A percentile compares a stretch with the other conserved stretches of the same genome.
These are phyloP conservation scores for Botrytis paeoniae DNA, from an alignment of 2,329 filamentous ascomycete genomes.

Conservation along the genomic window DNA sequence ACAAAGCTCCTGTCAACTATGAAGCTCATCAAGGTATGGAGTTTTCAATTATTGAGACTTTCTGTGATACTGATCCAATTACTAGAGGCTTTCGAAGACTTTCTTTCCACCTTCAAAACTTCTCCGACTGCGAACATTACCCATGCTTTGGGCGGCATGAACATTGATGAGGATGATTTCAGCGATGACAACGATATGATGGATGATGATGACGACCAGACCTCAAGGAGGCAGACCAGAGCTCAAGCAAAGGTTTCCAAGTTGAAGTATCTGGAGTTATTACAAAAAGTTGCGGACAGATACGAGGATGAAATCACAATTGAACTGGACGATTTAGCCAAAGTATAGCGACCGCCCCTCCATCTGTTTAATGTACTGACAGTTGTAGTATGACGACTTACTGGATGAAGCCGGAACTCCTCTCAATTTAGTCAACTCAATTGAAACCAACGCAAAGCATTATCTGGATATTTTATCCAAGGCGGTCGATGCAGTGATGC, in stretches of 20 bases:
- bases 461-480: slow-evolving; percentile 90
- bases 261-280: slow-evolving; percentile 81
- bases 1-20: slow-evolving; percentile 80
- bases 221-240: slow-evolving; percentile 45
- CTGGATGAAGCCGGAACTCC: slow-evolving; percentile 54
- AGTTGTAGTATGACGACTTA: slow-evolving; percentile 64
- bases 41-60: slow-evolving; percentile 11
- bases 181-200: slow-evolving; percentile 93
- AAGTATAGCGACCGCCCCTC: slow-evolving; percentile 52
- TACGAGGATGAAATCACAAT: slow-evolving; percentile 73
- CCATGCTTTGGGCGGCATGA: slow-evolving; percentile 78
- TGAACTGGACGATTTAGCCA: slow-evolving; percentile 82
- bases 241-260: slow-evolving; percentile 56
- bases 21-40: slow-evolving; percentile 74
- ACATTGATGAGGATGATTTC: slow-evolving; percentile 80
- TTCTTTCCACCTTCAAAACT: slow-evolving; percentile 84
- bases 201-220: slow-evolving; percentile 70
- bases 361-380: slow-evolving; percentile 18
- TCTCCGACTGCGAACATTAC: slow-evolving; percentile 68
- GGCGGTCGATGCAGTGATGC: slow-evolving; percentile 85
- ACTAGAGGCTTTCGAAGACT: slow-evolving; percentile 78
- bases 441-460: slow-evolving; percentile 89
- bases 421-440: slow-evolving; percentile 73
- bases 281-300: slow-evolving; percentile 85
- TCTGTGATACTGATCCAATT: not conserved